Evolutionary conservation across 2,329 filamentous ascomycete genomes (phyloP).

Genomic region (Cercospora zeina): DNA sequence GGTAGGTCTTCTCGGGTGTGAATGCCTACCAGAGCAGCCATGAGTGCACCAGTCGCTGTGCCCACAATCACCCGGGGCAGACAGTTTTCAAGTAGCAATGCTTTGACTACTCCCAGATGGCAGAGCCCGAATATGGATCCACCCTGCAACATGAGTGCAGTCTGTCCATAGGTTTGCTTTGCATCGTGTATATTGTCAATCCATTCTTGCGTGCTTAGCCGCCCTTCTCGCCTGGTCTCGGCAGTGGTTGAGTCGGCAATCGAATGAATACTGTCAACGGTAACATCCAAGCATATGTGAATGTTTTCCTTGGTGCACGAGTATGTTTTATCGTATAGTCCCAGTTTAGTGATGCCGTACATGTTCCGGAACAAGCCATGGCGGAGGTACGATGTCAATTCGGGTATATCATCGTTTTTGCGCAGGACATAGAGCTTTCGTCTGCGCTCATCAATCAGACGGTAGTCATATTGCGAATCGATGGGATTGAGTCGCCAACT

Average conservation of each 20-base stretch:
- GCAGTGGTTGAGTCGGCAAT: constrained; percentile 66
- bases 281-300: constrained; percentile 85
- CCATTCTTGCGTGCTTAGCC: constrained; percentile 72
- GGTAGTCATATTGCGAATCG: constrained; percentile 28
- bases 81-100: constrained; percentile 70
- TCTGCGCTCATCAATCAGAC: constrained; percentile 27
- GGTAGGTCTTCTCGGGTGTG: constrained; percentile 84
- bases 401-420: constrained; percentile 44
- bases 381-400: constrained; percentile 75
- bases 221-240: constrained; percentile 21
- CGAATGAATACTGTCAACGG: constrained; percentile 76
- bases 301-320: constrained; percentile 90
- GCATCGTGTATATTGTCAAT: constrained; percentile 85
- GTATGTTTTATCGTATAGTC: constrained; percentile 81
- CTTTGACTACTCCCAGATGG: constrained; percentile 83
- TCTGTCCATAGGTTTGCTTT: constrained; percentile 85
- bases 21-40: constrained; percentile 82
- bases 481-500: constrained; percentile 31
- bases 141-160: constrained; percentile 75
- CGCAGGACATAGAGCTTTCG: constrained; percentile 21
- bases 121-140: constrained; percentile 91
- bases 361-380: constrained; percentile 78
- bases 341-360: constrained; percentile 81
- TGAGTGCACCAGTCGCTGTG: constrained; percentile 84
- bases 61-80: constrained; percentile 89